Percentiles rank a stretch among this genome's conserved stretches.
phyloP scores from a whole-genome alignment of 768 basidiomycete species.

The Leccinum truebloodii region DNA sequence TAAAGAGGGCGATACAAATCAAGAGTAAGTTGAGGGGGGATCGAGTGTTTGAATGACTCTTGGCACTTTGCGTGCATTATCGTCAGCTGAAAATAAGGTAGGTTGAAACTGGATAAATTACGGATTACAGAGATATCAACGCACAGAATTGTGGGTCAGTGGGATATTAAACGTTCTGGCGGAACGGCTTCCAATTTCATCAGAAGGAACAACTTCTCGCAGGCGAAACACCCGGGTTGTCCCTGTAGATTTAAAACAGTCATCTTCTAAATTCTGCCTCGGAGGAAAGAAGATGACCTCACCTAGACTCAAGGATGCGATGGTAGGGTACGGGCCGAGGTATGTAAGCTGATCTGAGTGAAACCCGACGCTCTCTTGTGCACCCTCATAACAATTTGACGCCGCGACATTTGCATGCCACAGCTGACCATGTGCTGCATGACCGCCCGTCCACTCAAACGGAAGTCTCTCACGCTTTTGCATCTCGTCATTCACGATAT shows the following conservation, averaged over 20 bases:
- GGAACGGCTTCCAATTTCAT: slow-evolving; percentile 54
- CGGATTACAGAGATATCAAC: slow-evolving; percentile 23
- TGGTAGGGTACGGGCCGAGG: slow-evolving; percentile 82
- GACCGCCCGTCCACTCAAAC: slow-evolving; percentile 61
- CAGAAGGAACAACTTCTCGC: slow-evolving; percentile 71
- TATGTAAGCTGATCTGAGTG: slow-evolving; percentile 83
- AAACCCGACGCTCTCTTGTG: slow-evolving; percentile 77
- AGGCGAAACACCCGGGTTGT: slow-evolving; percentile 71
- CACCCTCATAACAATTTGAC: slow-evolving; percentile 82
- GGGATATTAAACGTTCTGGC: slow-evolving; percentile 79
- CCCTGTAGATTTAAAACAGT: slow-evolving; percentile 39
- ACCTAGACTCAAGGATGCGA: slow-evolving; percentile 84
- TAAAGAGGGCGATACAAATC: slow-evolving; percentile 69
- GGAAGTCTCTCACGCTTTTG: slow-evolving; percentile 57
- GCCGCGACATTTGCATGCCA: slow-evolving; percentile 89
- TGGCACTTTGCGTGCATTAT: slow-evolving; percentile 89
- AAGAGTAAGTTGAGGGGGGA: slow-evolving; percentile 69
- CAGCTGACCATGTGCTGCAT: slow-evolving; percentile 22
- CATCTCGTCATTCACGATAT: slow-evolving; percentile 70
- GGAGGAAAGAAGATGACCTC: slow-evolving; percentile 14
- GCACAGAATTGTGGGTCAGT: slow-evolving; percentile 75
- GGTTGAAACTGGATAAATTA: background rate
- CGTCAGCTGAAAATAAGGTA: slow-evolving; percentile 48
- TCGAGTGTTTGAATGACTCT: slow-evolving; percentile 78
- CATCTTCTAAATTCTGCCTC: background rate